Base-by-base conservation (phyloP, 208 protist genomes). In the Leptomonas seymouri region DNA sequence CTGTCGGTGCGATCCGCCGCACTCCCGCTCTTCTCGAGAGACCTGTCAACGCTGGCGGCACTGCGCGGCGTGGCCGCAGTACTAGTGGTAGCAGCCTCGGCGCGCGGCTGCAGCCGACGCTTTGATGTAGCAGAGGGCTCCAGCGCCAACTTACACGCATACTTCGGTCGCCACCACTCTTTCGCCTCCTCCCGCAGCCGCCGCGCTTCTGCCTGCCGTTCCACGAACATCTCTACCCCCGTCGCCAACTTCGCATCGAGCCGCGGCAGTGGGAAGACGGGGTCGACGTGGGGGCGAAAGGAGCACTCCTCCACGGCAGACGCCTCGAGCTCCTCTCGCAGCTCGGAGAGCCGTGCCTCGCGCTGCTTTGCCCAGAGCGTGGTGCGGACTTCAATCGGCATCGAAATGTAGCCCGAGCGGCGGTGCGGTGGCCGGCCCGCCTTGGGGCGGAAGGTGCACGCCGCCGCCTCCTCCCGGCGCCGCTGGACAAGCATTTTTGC, bases 391-490 rank as follows among this genome's bases (percentile, higher is more conserved):
- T 67, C 75, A n/a, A 92, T 65, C 7, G 83, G 25, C 45, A 76
- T 73, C 16, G 80, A 45, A 6, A 53, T 72, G 44, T 80, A 65
- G 44, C 78, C 77, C 21, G 71, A 57, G 44, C 74, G 36, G 44
- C 84, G 77, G 41, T 71, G 73, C 7, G 85, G 83, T 8, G 83
- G 72, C 0, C 87, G 76, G n/a, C 84, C 85, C 6, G 85, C 69
- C 54, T 73, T 80, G 2, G 87, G 87, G 18, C 71, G 71, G 72
- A 93, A 93, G 42, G 85, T 90, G 74, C 87, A 93, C 63, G 80
- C 87, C 36, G 42, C 63, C 36, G 79, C 63, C 61, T 83, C 80
- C 55, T 78, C 62, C n/a, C 23, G 25, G 30, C 60, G 71, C 28
- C 67, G 50, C 78, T 81, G 30, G 14, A 46, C 78, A 9, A 70